A percentile compares a stretch with the other conserved stretches of the same genome.
Conservation (phyloP, 257 asterid genomes). For the Solanum etuberosum region DNA sequence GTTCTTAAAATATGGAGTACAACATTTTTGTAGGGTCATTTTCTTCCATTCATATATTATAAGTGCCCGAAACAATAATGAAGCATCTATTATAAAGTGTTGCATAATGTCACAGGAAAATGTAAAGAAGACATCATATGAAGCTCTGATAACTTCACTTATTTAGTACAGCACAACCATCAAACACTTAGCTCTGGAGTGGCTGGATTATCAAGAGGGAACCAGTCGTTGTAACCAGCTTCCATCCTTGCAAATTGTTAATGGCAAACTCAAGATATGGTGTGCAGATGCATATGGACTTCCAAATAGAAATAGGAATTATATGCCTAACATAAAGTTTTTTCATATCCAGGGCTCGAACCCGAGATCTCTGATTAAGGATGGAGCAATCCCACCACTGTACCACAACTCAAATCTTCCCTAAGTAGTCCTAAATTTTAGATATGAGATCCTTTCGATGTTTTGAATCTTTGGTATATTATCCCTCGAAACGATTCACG, state of each 20-base stretch:
- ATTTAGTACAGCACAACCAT: background rate
- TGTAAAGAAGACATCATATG: background rate
- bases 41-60: background rate
- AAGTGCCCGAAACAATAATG: background rate
- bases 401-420: background rate
- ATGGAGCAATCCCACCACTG: too few relatives aligned
- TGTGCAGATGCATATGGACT: background rate
- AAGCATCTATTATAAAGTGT: background rate
- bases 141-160: background rate
- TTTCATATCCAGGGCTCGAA: too few relatives aligned
- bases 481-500: too few relatives aligned
- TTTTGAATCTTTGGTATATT: too few relatives aligned
- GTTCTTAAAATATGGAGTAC: background rate
- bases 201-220: conserved; percentile 82
- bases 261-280: background rate
- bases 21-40: background rate
- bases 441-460: background rate
- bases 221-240: conserved; percentile 59
- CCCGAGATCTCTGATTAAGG: too few relatives aligned
- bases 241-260: conserved; percentile 48
- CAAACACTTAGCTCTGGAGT: conserved; percentile 85
- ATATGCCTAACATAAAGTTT: too few relatives aligned
- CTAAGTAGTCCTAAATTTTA: too few relatives aligned
- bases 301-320: background rate
- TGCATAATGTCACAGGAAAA: background rate